These are phyloP conservation scores for Marasmius tenuissimus DNA, from an alignment of 1,284 basidiomycete species.

Conservation along the genomic window DNA sequence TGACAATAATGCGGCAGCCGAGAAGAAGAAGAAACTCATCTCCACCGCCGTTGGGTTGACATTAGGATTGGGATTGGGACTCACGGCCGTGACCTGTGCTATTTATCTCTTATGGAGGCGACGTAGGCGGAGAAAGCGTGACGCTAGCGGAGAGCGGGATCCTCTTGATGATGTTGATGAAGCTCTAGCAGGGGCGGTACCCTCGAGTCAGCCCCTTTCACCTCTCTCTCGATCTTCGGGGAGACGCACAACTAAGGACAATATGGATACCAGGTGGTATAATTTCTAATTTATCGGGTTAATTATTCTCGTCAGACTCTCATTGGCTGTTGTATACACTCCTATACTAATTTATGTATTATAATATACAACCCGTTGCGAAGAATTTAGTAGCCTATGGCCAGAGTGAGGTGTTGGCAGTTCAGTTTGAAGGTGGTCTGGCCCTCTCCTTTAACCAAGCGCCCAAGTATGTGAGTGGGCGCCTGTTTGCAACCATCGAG, in stretches of 20 bases:
- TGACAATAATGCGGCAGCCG: slow-evolving; percentile 16
- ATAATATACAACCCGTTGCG: no score
- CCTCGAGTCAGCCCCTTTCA: no score
- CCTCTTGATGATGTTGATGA: not conserved
- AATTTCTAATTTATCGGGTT: not conserved
- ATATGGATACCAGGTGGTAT: slow-evolving; percentile 3
- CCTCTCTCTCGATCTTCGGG: no score
- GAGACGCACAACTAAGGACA: not conserved
- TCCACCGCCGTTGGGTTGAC: slow-evolving; percentile 38
- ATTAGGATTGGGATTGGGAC: slow-evolving; percentile 39
- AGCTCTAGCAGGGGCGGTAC: not conserved
- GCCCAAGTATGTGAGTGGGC: no score
- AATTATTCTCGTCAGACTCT: no score
- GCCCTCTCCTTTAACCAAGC: no score
- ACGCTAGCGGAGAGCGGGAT: not conserved
- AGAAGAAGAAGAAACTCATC: slow-evolving; percentile 19
- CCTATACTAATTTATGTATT: no score
- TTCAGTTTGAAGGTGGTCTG: no score
- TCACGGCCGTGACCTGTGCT: slow-evolving; percentile 29
- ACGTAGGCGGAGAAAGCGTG: slow-evolving; percentile 17
- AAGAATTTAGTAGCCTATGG: no score
- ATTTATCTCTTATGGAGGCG: slow-evolving; percentile 33
- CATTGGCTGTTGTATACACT: no score
- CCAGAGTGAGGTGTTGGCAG: no score
- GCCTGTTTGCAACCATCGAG: no score